Evolutionary conservation across 768 basidiomycete species (phyloP), one percentile per base, ranked within the genome.

Genomic region (Mrakia blollopis): DNA sequence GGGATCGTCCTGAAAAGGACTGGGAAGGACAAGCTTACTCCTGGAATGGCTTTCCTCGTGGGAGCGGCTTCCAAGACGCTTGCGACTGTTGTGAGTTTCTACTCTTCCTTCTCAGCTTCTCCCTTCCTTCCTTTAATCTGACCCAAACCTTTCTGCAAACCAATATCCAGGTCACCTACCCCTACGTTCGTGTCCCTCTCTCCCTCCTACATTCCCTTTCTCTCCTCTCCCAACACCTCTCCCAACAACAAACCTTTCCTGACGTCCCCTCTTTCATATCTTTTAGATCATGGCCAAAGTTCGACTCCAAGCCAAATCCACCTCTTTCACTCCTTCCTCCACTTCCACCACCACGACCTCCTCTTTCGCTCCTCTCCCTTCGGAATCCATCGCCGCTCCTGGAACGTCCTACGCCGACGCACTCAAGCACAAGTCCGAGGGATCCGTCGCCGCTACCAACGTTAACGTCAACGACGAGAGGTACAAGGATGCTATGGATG

Each of bases 1-100:
- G 87, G 86, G 62, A 79, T 92, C 3, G 83, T 93, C 47, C 84
- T 93, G 30, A 84, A 89, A 89, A 9, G 85, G 83, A 44, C 85
- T 86, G 13, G 86, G 85, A 30, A 81, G 10, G 84, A 84, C 3
- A 94, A 92, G 81, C 85, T 98, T 82, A 87, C 89, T 0, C 92
- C 95, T 0, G 89, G 89, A 80, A 86, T 88, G 82, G 87, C 91
- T 5, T 99, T 99, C 84, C 77, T 89, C 35, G 85, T 98, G n/a
- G 97, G 97, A 10, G 93, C 97, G 6, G 81, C 91, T 57, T 94
- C 93, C 84, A 99, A 99, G 86, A 94, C 92, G 7, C 87, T 99
- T 72, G 97, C 97, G 14, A 99, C 97, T 2, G 86, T 99, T 50
- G 97, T 96, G 30, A 83, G 83, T 16, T 50, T 7, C 81, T 81